Evolutionary conservation across 108 stramenopile species (phyloP), one percentile per base, ranked within the genome.

Genomic region (Fragilariopsis cylindrus): DNA sequence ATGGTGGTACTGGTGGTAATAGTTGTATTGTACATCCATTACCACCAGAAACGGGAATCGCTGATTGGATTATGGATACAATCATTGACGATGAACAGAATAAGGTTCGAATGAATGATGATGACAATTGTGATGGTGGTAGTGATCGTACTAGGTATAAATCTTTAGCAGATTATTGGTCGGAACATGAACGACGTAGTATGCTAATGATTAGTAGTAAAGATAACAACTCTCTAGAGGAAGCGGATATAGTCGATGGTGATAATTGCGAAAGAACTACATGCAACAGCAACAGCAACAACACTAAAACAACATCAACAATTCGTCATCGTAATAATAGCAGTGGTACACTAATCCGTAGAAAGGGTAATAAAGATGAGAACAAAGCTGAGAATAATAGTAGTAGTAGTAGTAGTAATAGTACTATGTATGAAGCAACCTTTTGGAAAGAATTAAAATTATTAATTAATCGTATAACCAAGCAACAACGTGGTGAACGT

Each of bases 31-130:
- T 45, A n/a, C n/a, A 7, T 7, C 62, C 62, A 3, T 11, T 63
- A 1, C 62, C 62, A 45, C 62, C 62, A 15, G 62, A 63, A 63
- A 63, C 62, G 40, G 87, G 87, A 5, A 90, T 85, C 57, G 92
- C 92, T 1, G 92, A 94, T 76, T 94, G 92, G 92, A 81, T 94
- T 3, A 90, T 91, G 90, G 92, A 94, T 74, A 73, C 81, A 7
- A 87, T 94, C 45, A 84, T 78, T 18, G 74, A 4, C 1, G 77
- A 75, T 69, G 75, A 63, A 41, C 67, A 49, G 53, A 53, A 8
- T 15, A 30, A 30, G 30, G 2, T 30, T 30, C 30, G 30, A 30
- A 30, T 30, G 30, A 2, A 30, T 30, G 30, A 30, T 30, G 30
- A 30, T 30, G 30, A 30, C 30, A 30, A 30, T 30, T 1, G 30